Base-by-base conservation (phyloP, 129 eudicot species). In the Chrysanthemum seticuspe region DNA sequence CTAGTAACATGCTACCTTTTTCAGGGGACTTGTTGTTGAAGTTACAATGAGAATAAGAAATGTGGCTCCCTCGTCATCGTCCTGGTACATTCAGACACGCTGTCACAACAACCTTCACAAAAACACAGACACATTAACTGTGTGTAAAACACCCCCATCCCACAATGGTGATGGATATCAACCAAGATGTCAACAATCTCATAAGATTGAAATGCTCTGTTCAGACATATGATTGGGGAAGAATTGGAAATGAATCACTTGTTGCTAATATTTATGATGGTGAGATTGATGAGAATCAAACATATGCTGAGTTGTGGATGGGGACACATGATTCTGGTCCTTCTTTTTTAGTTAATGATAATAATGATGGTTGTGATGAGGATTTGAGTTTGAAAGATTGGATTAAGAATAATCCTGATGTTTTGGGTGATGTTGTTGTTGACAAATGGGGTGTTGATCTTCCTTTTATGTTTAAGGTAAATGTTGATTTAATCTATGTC, bases 301-400 rank as follows among this genome's bases (percentile, higher is more conserved):
- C 87, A 31, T 88, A 86, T 66, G 98, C 98, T 36, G 98, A 94
- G 82, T 80, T 94, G 5, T 94, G 98, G 98, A 94, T 94, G 97
- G 98, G 98, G 5, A 90, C 98, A n/a, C 98, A 94, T 73, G 84
- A 80, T 1, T 87, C 96, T 10, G 97, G 97, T 0, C 92, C 96
- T 0, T 94, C 98, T 3, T 88, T 65, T 76, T 62, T 86, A n/a
- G 83, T 68, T 6, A 80, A 57, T 1, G 79, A 74, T 40, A 65
- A 74, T 6, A 76, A 55, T 2, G 84, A 79, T 36, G 72, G 73
- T 49, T 76, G 71, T 53, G 31, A 58, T 47, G 70, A 70, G 14
- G 59, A 71, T 51, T 68, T 76, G 66, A 87, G 72, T 67, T 79
- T 93, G 74, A 90, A 86, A 77, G 67, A 76, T 1, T 89, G 98